Percentiles rank a stretch among this genome's conserved stretches.
phyloP scores from a whole-genome alignment of 83 land plant genomes.

The Isoetes engelmannii region DNA sequence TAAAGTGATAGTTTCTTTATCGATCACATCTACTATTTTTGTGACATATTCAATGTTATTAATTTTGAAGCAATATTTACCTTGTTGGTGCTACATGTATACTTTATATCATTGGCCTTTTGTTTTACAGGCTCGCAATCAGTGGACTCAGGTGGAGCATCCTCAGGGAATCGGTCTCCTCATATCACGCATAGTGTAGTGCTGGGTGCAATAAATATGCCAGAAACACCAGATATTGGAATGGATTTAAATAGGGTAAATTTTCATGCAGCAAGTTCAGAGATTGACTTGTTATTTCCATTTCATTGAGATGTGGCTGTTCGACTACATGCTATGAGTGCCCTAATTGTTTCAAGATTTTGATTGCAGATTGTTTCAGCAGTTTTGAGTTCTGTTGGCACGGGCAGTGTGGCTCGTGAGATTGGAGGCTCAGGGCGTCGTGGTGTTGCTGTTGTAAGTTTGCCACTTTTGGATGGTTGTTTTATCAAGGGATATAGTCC shows the following conservation, averaged over 20 bases:
- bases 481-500: no score
- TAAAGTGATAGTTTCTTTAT: no score
- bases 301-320: neutral
- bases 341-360: neutral
- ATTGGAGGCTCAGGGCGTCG: neutral
- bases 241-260: constrained; percentile 4
- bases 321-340: neutral
- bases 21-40: no score
- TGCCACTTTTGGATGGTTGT: neutral
- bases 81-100: neutral
- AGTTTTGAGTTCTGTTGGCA: constrained; percentile 58
- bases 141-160: constrained; percentile 12
- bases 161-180: constrained; percentile 23
- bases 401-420: constrained; percentile 24
- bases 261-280: neutral
- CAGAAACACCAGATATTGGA: neutral
- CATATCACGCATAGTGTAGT: constrained; percentile 16
- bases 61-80: no score
- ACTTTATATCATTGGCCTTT: neutral
- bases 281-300: no score
- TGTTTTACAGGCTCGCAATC: constrained; percentile 18
- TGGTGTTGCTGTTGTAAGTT: neutral
- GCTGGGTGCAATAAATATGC: constrained; percentile 1
- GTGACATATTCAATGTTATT: no score
- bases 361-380: constrained; percentile 61